Conservation (phyloP, 805 yeast species). For the Myxozyma geophila region DNA sequence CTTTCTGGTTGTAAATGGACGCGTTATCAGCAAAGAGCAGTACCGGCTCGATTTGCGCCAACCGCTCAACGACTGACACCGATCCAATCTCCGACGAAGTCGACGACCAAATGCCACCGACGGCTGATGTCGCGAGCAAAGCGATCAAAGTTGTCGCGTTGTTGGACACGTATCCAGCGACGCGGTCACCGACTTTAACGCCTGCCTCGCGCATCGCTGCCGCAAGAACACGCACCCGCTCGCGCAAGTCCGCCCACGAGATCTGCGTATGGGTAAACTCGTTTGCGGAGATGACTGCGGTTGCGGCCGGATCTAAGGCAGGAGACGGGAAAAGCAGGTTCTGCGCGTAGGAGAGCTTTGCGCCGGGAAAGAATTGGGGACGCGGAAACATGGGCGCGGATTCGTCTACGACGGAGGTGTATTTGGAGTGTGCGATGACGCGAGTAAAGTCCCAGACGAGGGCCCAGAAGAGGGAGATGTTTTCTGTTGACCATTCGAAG, state of each 20-base stretch:
- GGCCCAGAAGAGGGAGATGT: constrained; percentile 33
- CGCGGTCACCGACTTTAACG: constrained; percentile 35
- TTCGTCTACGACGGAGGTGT: constrained; percentile 22
- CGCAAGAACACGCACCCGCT: constrained; percentile 30
- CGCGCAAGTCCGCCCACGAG: constrained; percentile 36
- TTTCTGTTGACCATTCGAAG: constrained; percentile 33
- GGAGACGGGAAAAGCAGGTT: constrained; percentile 37
- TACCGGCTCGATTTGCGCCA: constrained; percentile 37
- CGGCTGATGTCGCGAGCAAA: constrained; percentile 36
- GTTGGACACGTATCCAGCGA: constrained; percentile 38
- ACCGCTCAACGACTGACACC: constrained; percentile 35
- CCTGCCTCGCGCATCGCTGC: constrained; percentile 30
- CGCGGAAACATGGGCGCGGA: constrained; percentile 37
- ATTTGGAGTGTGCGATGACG: constrained; percentile 20
- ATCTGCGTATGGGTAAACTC: constrained; percentile 23
- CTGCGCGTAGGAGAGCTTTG: constrained; percentile 37
- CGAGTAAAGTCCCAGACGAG: constrained; percentile 37
- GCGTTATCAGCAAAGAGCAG: constrained; percentile 37
- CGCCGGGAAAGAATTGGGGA: constrained; percentile 36
- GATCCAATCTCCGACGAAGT: constrained; percentile 39
- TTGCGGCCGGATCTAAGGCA: constrained; percentile 25
- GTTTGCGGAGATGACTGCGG: constrained; percentile 38
- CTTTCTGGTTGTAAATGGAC: constrained; percentile 36
- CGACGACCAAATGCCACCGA: constrained; percentile 40
- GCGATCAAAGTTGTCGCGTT: constrained; percentile 36